Base-by-base conservation (phyloP, 257 asterid species). In the Cruciata laevipes region DNA sequence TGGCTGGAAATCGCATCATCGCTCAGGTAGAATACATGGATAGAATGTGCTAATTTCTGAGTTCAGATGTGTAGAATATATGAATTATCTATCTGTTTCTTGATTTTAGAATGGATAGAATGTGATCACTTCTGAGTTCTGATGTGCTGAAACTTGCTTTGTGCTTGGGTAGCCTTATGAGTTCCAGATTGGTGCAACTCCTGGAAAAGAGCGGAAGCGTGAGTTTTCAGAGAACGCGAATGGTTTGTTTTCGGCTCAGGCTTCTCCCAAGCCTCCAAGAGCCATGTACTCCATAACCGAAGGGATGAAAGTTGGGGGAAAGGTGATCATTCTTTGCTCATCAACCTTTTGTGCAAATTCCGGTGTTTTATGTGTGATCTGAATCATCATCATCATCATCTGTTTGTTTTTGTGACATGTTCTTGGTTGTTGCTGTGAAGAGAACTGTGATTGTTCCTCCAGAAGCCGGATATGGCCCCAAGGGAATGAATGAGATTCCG, bases 281-380 rank as follows among this genome's bases (percentile, higher is more conserved):
- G 97, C 90, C 68, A 75, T 93, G 95, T 93, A 93, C 71, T 66
- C 83, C 1, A 68, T 90, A 58, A 86, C 95, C 8, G 95, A 93
- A 85, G 98, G 98, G 47, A 93, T 93, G 97, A 93, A 74, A 85
- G 96, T 90, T 70, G 98, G 98, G 62, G 98, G 98, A 55, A 93
- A 93, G 98, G 98, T 90, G 77, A 69, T 14, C 58, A 49, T 27
- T 1, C 42, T 2, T 37, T 38, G 44, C 18, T 42, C 51, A 42
- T 42, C 51, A 18, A 47, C 55, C 55, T 47, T 55, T 20, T 21
- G 27, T 56, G 61, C 11, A 3, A 8, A 27, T 12, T 5, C 8
- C 5, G 21, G 4, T 10, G 11, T 38, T 38, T 6, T 20, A n/a
- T 30, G 17, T 12, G 30, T 33, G 21, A 14, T 33, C 42, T 33